Evolutionary conservation across 495 filamentous ascomycete genomes (phyloP).

Genomic region (Tuber aestivum): DNA sequence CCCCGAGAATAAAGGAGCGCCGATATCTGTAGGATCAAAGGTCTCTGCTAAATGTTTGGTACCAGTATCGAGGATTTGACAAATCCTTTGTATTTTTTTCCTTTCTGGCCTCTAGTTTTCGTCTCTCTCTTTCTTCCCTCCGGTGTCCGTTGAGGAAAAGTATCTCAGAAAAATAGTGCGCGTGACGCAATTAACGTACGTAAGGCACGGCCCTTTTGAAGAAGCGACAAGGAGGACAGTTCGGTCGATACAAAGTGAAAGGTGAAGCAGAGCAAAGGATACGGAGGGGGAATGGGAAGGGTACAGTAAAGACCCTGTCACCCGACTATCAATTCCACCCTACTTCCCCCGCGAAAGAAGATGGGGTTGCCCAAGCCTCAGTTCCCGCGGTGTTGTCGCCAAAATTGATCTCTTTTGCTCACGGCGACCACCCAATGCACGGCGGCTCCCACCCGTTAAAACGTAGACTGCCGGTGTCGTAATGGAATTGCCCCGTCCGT

Average conservation of each 20-base stretch:
- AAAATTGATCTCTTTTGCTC: slow-evolving; percentile 1
- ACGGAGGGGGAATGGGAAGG: slow-evolving; percentile 9
- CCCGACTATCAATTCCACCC: slow-evolving; percentile 22
- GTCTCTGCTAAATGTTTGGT: not conserved
- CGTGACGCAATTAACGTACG: slow-evolving; percentile 32
- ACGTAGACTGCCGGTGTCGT: slow-evolving; percentile 30
- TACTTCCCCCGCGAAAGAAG: slow-evolving; percentile 19
- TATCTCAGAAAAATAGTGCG: slow-evolving; percentile 21
- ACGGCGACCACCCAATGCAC: not conserved
- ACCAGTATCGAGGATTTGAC: not conserved
- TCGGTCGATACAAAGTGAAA: slow-evolving; percentile 18
- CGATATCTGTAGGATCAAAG: not conserved
- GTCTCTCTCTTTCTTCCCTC: slow-evolving; percentile 13
- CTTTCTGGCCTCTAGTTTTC: slow-evolving; percentile 6
- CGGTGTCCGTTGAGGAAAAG: slow-evolving; percentile 5
- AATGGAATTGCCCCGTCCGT: slow-evolving; percentile 18
- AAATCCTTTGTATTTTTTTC: not conserved
- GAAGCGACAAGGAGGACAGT: slow-evolving; percentile 19
- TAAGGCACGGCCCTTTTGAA: slow-evolving; percentile 17
- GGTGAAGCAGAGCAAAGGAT: slow-evolving; percentile 17
- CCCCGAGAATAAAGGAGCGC: not conserved
- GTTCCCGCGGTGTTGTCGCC: not conserved
- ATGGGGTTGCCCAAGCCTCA: slow-evolving; percentile 12
- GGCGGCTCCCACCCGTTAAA: slow-evolving; percentile 25
- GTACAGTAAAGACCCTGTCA: slow-evolving; percentile 17